Evolutionary conservation across 352 stramenopile species (phyloP).

Genomic region (Phytopythium montanum): DNA sequence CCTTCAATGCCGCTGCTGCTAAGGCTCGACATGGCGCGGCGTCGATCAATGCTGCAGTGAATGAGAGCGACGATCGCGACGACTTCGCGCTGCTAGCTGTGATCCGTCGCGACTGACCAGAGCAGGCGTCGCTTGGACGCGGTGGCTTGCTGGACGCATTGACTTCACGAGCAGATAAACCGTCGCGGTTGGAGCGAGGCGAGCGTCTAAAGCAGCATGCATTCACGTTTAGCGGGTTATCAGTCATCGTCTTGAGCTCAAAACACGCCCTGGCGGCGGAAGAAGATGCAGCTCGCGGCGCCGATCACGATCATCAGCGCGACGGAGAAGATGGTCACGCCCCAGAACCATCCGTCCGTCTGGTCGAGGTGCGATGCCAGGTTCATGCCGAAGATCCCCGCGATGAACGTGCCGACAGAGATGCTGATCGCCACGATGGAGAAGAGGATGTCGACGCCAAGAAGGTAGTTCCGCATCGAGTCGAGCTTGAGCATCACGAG

Average conservation of each 20-base stretch:
- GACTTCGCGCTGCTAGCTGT: not conserved
- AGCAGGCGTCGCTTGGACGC: not conserved
- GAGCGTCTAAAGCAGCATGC: not conserved
- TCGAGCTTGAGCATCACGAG: constrained; percentile 73
- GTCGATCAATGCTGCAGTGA: not conserved
- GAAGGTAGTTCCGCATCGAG: constrained; percentile 60
- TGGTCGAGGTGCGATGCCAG: constrained; percentile 31
- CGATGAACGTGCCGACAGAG: constrained; percentile 54
- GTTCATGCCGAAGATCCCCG: constrained; percentile 66
- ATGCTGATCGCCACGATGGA: constrained; percentile 52
- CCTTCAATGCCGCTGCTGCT: not conserved
- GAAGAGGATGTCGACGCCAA: constrained; percentile 53
- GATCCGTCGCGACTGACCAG: not conserved
- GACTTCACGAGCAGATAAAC: not conserved
- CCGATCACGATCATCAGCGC: constrained; percentile 30
- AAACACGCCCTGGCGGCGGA: constrained; percentile 24
- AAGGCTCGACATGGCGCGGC: not conserved
- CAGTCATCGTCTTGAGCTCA: not conserved
- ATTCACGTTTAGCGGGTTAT: not conserved
- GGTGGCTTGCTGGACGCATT: not conserved
- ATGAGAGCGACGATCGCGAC: not conserved
- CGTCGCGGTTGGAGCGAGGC: not conserved
- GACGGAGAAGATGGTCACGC: constrained; percentile 31
- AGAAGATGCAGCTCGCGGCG: constrained; percentile 9
- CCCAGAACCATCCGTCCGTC: constrained; percentile 26